A percentile compares a stretch with the other conserved stretches of the same genome.
phyloP scores from a whole-genome alignment of 352 stramenopile genomes.

The Phytophthora podocarpi region DNA sequence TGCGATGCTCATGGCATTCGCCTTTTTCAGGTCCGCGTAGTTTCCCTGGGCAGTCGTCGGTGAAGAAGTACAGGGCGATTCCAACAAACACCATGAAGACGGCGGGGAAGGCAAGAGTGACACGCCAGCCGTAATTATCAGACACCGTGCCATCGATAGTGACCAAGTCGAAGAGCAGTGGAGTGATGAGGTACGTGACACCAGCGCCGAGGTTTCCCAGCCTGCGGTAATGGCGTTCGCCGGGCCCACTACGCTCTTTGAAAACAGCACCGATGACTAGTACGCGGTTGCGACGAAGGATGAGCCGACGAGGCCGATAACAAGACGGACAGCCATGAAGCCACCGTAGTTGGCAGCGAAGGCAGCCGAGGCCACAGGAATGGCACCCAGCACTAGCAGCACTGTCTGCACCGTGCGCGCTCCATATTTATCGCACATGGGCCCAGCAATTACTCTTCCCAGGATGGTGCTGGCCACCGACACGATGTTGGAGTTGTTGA shows the following conservation, averaged over 20 bases:
- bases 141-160: constrained; percentile 53
- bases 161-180: constrained; percentile 89
- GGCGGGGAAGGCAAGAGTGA: constrained; percentile 89
- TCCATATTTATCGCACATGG: constrained; percentile 93
- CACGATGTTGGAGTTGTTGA: constrained; percentile 92
- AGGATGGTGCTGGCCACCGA: constrained; percentile 91
- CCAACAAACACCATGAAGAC: constrained; percentile 82
- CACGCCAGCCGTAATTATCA: constrained; percentile 88
- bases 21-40: constrained; percentile 76
- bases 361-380: constrained; percentile 83
- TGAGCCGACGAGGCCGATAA: constrained; percentile 93
- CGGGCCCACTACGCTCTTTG: constrained; percentile 91
- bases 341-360: constrained; percentile 78
- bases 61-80: constrained; percentile 71
- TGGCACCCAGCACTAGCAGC: constrained; percentile 78
- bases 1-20: constrained; percentile 7
- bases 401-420: constrained; percentile 77
- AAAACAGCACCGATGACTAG: constrained; percentile 95
- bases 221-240: constrained; percentile 93
- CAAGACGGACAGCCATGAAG: constrained; percentile 90
- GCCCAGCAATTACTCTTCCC: constrained; percentile 88
- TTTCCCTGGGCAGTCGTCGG: constrained; percentile 94
- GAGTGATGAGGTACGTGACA: constrained; percentile 86
- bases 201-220: constrained; percentile 95
- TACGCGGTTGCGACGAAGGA: constrained; percentile 94